phyloP scores from a whole-genome alignment of 23 red algal species.

The Gracilaria vermiculophylla region DNA sequence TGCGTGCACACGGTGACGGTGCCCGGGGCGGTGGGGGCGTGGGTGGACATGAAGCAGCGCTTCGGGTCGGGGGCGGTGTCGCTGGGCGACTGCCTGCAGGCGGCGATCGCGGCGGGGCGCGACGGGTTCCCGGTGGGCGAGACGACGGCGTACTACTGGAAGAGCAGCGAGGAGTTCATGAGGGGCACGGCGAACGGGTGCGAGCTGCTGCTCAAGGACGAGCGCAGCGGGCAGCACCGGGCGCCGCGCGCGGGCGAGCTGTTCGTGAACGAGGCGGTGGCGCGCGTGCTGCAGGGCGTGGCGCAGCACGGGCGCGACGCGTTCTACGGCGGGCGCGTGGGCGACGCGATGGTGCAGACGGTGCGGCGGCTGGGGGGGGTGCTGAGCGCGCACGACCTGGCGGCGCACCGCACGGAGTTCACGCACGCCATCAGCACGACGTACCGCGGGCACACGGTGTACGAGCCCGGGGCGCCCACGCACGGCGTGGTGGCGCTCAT shows the following conservation, averaged over 20 bases:
- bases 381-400: slow-evolving; percentile 58
- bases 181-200: neutral
- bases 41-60: slow-evolving; percentile 58
- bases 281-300: slow-evolving; percentile 40
- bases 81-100: slow-evolving; percentile 51
- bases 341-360: slow-evolving; percentile 50
- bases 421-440: slow-evolving; percentile 40
- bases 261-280: slow-evolving; percentile 66
- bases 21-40: slow-evolving; percentile 81
- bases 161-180: slow-evolving; percentile 11
- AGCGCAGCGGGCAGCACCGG: neutral
- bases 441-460: slow-evolving; percentile 78
- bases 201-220: slow-evolving; percentile 27
- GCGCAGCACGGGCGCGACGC: slow-evolving; percentile 49
- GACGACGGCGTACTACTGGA: slow-evolving; percentile 74
- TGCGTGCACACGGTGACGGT: slow-evolving; percentile 83
- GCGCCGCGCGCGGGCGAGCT: slow-evolving; percentile 82
- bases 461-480: slow-evolving; percentile 78
- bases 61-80: slow-evolving; percentile 36
- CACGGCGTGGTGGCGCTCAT: slow-evolving; percentile 87
- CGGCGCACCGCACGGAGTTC: slow-evolving; percentile 12
- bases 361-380: slow-evolving; percentile 53
- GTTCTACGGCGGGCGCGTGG: slow-evolving; percentile 86
- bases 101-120: slow-evolving; percentile 69
- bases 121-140: slow-evolving; percentile 59